Conservation (phyloP, 2,329 filamentous ascomycete genomes). For the Knufia petricola region DNA sequence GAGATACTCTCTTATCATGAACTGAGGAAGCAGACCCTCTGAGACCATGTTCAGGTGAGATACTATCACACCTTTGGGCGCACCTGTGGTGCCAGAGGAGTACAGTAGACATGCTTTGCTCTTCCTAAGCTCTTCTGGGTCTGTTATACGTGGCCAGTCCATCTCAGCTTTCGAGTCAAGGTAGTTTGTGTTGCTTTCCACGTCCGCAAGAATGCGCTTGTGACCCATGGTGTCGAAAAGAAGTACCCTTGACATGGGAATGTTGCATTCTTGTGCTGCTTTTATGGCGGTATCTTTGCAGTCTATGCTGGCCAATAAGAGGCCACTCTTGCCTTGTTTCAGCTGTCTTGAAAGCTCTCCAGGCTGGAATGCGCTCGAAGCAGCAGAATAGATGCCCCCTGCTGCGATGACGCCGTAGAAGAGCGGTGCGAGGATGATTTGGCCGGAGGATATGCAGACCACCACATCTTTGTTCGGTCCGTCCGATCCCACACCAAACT, state of each 20-base stretch:
- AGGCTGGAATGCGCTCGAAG: conserved; percentile 16
- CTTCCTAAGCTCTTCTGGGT: conserved; percentile 38
- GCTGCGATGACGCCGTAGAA: conserved; percentile 51
- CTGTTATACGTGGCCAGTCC: conserved; percentile 47
- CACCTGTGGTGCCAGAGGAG: conserved; percentile 27
- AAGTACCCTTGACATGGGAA: conserved; percentile 41
- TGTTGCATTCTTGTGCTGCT: conserved; percentile 41
- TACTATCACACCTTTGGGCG: conserved; percentile 22
- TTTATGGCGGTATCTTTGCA: conserved; percentile 41
- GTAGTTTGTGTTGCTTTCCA: conserved; percentile 9
- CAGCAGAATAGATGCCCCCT: conserved; percentile 47
- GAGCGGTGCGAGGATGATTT: conserved; percentile 44
- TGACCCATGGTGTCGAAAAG: conserved; percentile 38
- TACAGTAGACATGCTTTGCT: conserved; percentile 32
- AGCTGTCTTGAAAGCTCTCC: conserved; percentile 23
- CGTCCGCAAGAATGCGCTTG: conserved; percentile 26
- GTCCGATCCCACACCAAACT: conserved; percentile 43
- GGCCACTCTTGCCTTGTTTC: conserved; percentile 18
- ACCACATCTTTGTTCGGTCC: conserved; percentile 46
- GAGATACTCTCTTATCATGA: conserved; percentile 21
- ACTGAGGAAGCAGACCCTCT: conserved; percentile 27
- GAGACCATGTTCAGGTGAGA: conserved; percentile 35
- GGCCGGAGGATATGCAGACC: conserved; percentile 48
- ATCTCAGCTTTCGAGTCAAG: conserved; percentile 26
- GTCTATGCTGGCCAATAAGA: conserved; percentile 41